Evolutionary conservation across 179 eudicot species (phyloP), one percentile per base, ranked within the genome.

Genomic region (Heliamphora pulchella): DNA sequence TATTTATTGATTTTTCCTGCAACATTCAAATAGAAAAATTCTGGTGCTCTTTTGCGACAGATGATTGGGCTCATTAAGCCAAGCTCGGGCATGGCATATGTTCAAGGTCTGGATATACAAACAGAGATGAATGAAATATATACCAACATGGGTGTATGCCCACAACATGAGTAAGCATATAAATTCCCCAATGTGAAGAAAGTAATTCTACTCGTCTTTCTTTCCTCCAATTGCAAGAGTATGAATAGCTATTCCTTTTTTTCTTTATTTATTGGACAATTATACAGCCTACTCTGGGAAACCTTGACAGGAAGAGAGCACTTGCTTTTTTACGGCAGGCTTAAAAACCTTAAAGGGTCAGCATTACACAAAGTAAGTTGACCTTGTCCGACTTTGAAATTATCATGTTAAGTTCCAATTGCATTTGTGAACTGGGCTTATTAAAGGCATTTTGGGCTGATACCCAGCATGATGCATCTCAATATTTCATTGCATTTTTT

Each of bases 131-230:
- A 90, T 66, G 88, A 84, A 81, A 89, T 94, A 78, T 94, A 94
- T 78, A 84, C 91, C 78, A 94, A 89, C 86, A 94, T 94, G 96
- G 98, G 98, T 55, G 98, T 94, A 59, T 94, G 98, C 85, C 98
- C 98, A 13, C 98, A 94, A 74, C 96, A 94, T 71, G 97, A 94
- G 98, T 94, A 89, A 71, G 97, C 62, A 72, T 72, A 51, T 48
- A 82, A 11, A 43, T 64, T n/a, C 68, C 2, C 48, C 17, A 97
- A 93, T 90, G 85, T 97, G 94, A 80, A 91, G 89, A 59, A 85
- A 63, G 22, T 41, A 18, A 11, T 67, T 48, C 43, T 47, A 20
- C 22, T 20, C 44, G 15, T 80, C 41, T 31, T 31, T 31, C n/a
- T 78, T 72, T 3, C 13, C 4, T 55, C 15, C 41, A 48, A 13